Percentiles rank a stretch among this genome's conserved stretches.
These are phyloP conservation scores for Ceratocystis albifundus DNA, from an alignment of 2,329 filamentous ascomycete species.

Conservation along the genomic window DNA sequence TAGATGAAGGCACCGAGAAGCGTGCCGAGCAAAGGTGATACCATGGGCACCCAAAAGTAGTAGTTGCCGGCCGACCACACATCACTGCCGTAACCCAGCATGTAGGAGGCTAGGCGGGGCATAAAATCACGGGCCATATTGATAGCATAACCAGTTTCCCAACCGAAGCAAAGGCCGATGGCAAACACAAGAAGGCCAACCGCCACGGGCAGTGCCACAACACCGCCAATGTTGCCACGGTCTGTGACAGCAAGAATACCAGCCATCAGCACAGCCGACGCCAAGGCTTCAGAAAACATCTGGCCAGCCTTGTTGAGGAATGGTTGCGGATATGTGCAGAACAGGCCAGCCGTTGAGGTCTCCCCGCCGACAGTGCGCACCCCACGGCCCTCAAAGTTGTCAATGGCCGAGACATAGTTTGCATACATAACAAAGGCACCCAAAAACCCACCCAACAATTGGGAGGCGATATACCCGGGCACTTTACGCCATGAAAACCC, in stretches of 20 bases:
- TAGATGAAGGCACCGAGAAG: slow-evolving; percentile 55
- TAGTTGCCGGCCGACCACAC: slow-evolving; percentile 58
- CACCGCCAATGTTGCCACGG: slow-evolving; percentile 40
- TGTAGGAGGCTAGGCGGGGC: slow-evolving; percentile 53
- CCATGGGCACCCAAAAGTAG: slow-evolving; percentile 68
- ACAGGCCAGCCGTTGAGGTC: slow-evolving; percentile 56
- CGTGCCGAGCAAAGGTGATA: slow-evolving; percentile 56
- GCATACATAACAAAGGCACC: slow-evolving; percentile 50
- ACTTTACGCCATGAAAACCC: slow-evolving; percentile 58
- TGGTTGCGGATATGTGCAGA: slow-evolving; percentile 58
- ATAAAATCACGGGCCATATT: slow-evolving; percentile 64
- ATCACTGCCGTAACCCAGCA: slow-evolving; percentile 54
- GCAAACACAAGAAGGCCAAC: slow-evolving; percentile 51
- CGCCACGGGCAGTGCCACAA: slow-evolving; percentile 34
- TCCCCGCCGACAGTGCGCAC: slow-evolving; percentile 49
- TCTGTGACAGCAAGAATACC: slow-evolving; percentile 59
- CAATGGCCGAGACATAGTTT: slow-evolving; percentile 54
- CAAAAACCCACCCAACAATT: slow-evolving; percentile 55
- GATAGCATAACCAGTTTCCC: slow-evolving; percentile 66
- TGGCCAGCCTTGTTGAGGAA: slow-evolving; percentile 50
- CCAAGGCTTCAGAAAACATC: slow-evolving; percentile 62
- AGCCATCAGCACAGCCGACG: slow-evolving; percentile 57
- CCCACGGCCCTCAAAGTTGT: slow-evolving; percentile 46
- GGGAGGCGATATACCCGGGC: slow-evolving; percentile 54
- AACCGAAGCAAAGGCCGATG: slow-evolving; percentile 61